Conservation (phyloP, 768 basidiomycete genomes). For the Lentinula lateritia region DNA sequence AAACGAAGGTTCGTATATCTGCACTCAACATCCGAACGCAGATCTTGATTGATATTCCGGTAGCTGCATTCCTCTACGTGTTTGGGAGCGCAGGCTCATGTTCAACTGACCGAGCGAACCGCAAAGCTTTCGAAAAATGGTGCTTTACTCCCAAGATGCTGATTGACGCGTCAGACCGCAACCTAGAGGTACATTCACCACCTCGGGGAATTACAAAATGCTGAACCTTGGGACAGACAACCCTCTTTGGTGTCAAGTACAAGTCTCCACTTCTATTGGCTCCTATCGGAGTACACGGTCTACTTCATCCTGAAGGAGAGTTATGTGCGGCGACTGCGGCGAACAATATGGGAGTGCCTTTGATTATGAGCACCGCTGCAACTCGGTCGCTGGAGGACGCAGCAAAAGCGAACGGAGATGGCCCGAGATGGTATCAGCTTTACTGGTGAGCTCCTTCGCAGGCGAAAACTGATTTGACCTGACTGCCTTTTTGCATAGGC, state of each 20-base stretch:
- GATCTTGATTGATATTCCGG: neutral
- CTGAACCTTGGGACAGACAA: conserved; percentile 26
- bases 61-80: conserved; percentile 27
- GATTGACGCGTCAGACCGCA: conserved; percentile 47
- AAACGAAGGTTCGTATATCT: neutral
- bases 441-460: conserved; percentile 25
- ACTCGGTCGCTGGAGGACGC: conserved; percentile 42
- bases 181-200: neutral
- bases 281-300: conserved; percentile 35
- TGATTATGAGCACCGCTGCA: conserved; percentile 39
- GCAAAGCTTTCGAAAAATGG: conserved; percentile 29
- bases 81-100: conserved; percentile 48
- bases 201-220: neutral
- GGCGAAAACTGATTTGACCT: neutral
- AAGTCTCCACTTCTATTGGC: conserved; percentile 29
- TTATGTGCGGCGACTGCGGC: conserved; percentile 40
- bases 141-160: neutral
- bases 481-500: conserved; percentile 22
- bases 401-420: conserved; percentile 38
- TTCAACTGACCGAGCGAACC: conserved; percentile 42
- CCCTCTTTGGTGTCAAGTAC: conserved; percentile 34
- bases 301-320: conserved; percentile 38
- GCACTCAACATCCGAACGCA: neutral
- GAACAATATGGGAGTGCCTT: conserved; percentile 37
- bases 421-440: conserved; percentile 44